Percentiles rank a stretch among this genome's conserved stretches.
These are phyloP conservation scores for Sarcomyxa edulis DNA, from an alignment of 768 basidiomycete genomes.

Conservation along the genomic window DNA sequence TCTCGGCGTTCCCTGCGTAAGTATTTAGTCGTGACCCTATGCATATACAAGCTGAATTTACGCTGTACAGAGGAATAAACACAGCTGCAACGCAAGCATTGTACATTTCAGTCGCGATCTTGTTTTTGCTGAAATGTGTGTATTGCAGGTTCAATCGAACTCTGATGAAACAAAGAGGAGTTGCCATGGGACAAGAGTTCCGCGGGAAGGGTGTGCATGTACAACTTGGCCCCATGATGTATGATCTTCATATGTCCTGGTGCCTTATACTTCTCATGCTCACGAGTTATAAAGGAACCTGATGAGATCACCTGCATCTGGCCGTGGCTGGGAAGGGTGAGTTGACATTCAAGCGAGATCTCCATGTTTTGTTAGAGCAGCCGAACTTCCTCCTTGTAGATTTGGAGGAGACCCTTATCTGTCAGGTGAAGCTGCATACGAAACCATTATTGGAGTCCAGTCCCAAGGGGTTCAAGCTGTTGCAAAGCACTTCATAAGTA, in stretches of 20 bases:
- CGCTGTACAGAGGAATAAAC: too few species aligned
- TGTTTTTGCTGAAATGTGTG: too few species aligned
- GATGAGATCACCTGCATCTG: too few species aligned
- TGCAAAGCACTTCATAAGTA: conserved; percentile 3
- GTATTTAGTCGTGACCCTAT: too few species aligned
- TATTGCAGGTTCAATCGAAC: conserved; percentile 51
- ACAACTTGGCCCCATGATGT: conserved; percentile 48
- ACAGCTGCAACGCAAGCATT: too few species aligned
- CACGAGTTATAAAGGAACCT: too few species aligned
- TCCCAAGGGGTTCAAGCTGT: conserved; percentile 44
- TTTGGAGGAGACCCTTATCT: conserved; percentile 52
- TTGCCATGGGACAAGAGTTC: conserved; percentile 63
- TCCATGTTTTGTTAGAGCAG: not conserved
- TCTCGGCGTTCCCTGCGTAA: conserved; percentile 4
- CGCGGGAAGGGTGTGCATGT: conserved; percentile 60
- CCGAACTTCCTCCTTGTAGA: conserved; percentile 12
- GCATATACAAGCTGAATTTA: too few species aligned
- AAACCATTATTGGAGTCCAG: conserved; percentile 48
- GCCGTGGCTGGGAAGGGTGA: conserved; percentile 50
- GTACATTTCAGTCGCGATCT: too few species aligned
- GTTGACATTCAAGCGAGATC: conserved; percentile 4
- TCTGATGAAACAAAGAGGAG: conserved; percentile 57
- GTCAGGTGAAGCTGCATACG: conserved; percentile 48
- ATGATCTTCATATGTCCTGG: conserved; percentile 35
- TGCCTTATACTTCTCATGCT: not conserved